Evolutionary conservation across 2,329 filamentous ascomycete genomes (phyloP).

Genomic region (Chrysosporium queenslandicum): DNA sequence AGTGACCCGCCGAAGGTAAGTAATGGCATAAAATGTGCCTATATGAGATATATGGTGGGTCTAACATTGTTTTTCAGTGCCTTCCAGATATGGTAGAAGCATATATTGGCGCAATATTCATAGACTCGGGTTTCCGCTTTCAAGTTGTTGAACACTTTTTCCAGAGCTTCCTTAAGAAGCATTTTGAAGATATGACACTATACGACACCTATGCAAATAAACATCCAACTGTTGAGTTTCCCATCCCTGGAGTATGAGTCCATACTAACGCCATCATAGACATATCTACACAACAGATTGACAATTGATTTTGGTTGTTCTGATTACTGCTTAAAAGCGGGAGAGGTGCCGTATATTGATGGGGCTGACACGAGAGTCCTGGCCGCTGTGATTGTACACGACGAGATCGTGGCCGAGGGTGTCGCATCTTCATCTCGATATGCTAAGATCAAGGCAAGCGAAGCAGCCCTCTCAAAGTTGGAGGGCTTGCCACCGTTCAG

Average conservation of each 20-base stretch:
- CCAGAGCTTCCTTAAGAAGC: conserved; percentile 58
- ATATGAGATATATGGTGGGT: conserved; percentile 18
- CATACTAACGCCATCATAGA: conserved; percentile 33
- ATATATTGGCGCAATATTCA: conserved; percentile 80
- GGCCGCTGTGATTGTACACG: conserved; percentile 68
- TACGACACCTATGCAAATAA: conserved; percentile 82
- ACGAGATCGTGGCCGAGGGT: conserved; percentile 53
- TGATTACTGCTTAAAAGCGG: conserved; percentile 43
- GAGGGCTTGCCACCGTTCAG: conserved; percentile 45
- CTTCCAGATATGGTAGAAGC: conserved; percentile 83
- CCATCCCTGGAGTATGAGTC: background rate
- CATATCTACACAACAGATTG: conserved; percentile 56
- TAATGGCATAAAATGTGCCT: conserved; percentile 16
- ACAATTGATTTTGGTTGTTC: conserved; percentile 56
- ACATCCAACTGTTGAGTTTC: conserved; percentile 55
- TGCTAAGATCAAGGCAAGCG: conserved; percentile 53
- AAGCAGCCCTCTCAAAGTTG: conserved; percentile 33
- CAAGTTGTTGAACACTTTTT: conserved; percentile 67
- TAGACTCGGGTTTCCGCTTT: conserved; percentile 77
- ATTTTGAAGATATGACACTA: conserved; percentile 73
- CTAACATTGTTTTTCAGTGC: conserved; percentile 31
- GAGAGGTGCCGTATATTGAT: conserved; percentile 38
- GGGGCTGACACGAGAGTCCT: conserved; percentile 45
- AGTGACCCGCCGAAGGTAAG: conserved; percentile 37
- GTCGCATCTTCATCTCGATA: conserved; percentile 57